Conservation (phyloP, 208 protist species). For the Leishmania turanica region DNA sequence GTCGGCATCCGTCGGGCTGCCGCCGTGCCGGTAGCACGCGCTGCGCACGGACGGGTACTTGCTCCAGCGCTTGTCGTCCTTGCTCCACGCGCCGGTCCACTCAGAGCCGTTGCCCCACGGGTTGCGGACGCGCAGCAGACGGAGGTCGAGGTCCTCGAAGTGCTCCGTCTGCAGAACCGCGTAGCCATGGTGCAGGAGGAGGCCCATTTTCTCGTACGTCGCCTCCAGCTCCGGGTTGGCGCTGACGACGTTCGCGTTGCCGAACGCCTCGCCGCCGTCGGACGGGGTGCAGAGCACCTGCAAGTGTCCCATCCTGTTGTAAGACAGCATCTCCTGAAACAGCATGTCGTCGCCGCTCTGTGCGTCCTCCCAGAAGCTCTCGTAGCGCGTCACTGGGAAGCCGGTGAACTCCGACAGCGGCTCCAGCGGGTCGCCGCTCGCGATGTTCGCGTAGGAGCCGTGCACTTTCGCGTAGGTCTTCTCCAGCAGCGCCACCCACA, state of each 20-base stretch:
- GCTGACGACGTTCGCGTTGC: slow-evolving; percentile 42
- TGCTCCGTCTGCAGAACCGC: slow-evolving; percentile 47
- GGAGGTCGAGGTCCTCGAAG: slow-evolving; percentile 64
- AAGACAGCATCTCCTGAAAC: slow-evolving; percentile 55
- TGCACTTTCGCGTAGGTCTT: slow-evolving; percentile 91
- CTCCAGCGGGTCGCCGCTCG: slow-evolving; percentile 73
- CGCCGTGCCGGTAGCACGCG: slow-evolving; percentile 51
- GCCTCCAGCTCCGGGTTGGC: slow-evolving; percentile 46
- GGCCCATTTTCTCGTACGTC: slow-evolving; percentile 60
- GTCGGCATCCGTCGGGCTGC: slow-evolving; percentile 41
- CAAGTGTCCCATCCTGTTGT: slow-evolving; percentile 51
- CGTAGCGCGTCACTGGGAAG: slow-evolving; percentile 73
- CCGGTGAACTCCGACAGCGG: slow-evolving; percentile 79
- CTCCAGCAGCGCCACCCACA: slow-evolving; percentile 86
- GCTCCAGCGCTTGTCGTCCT: slow-evolving; percentile 68
- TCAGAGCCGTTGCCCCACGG: slow-evolving; percentile 71
- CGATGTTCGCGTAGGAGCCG: slow-evolving; percentile 82
- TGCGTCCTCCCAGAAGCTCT: slow-evolving; percentile 51
- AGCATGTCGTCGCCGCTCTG: slow-evolving; percentile 47
- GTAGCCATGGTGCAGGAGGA: slow-evolving; percentile 73
- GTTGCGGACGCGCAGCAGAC: slow-evolving; percentile 75
- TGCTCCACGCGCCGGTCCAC: slow-evolving; percentile 70
- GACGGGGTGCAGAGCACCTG: slow-evolving; percentile 75
- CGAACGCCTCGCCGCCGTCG: slow-evolving; percentile 36
- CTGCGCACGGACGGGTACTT: slow-evolving; percentile 57